Base-by-base conservation (phyloP, 2,329 filamentous ascomycete species). In the Aspergillus cejpii region DNA sequence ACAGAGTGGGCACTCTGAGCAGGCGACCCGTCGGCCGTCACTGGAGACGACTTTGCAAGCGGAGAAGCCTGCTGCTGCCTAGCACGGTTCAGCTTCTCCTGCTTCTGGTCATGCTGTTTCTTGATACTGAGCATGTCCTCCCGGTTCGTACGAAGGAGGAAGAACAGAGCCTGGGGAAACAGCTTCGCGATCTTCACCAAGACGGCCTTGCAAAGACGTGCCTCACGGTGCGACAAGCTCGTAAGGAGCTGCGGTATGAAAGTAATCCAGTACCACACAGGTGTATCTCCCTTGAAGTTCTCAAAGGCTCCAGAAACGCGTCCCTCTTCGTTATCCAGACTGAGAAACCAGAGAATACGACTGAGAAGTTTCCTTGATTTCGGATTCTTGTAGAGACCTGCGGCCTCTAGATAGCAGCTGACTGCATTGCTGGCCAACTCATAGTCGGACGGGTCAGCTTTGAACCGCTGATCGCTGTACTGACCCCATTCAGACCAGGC, bases 401-500 rank as follows among this genome's bases (percentile, higher is more conserved):
- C 89, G 20, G 94, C 92, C 67, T 98, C 92, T 17, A 98, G 75
- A 61, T 98, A 98, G 55, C 91, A 97, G 47, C 89, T 96, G 15
- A 98, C 79, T 0, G 94, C 92, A 63, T 94, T 92, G 54, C 87
- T 84, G 4, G 91, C 94, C 49, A 87, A 81, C 50, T 84, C 85
- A 43, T 94, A 76, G 60, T 95, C 87, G 3, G 76, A 74, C 0
- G 90, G 85, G 53, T 95, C 86, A 43, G 89, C 85, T 70, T 95
- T 97, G 75, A 97, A 98, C 44, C 92, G 84, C 56, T 88, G 83
- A 65, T 98, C 92, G 60, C 94, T 97, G 75, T 95, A 98, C 61
- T 94, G 89, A 40, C 92, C 92, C 92, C 92, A 98, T 71, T 98
- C 92, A 12, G 92, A 91, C 92, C 92, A 98, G 2, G 92, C 92